These are phyloP conservation scores for Fusarium bactridioides DNA, from an alignment of 2,329 filamentous ascomycete species.

Conservation along the genomic window DNA sequence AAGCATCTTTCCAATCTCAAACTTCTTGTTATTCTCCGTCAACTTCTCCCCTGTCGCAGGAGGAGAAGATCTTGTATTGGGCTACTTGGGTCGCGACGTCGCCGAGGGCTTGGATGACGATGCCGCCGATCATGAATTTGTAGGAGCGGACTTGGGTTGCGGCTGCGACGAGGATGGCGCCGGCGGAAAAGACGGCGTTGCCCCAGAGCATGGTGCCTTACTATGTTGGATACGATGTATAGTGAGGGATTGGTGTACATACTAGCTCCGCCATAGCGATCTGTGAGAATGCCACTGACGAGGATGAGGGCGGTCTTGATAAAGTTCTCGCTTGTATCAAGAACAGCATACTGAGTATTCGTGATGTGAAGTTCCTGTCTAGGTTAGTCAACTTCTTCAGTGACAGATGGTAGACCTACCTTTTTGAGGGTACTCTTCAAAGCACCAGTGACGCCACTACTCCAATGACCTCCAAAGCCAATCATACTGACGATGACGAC, in stretches of 20 bases:
- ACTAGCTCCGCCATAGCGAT: constrained; percentile 65
- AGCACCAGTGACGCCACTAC: constrained; percentile 65
- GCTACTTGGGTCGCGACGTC: constrained; percentile 71
- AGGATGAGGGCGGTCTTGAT: constrained; percentile 66
- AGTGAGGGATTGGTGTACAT: background rate
- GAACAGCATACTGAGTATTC: constrained; percentile 65
- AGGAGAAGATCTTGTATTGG: constrained; percentile 71
- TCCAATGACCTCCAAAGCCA: constrained; percentile 68
- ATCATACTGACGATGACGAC: constrained; percentile 62
- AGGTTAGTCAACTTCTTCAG: background rate
- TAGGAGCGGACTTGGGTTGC: constrained; percentile 64
- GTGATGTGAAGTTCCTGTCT: constrained; percentile 62
- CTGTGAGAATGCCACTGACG: constrained; percentile 62
- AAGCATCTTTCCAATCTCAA: constrained; percentile 63
- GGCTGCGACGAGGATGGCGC: constrained; percentile 66
- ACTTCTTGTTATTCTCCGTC: constrained; percentile 66
- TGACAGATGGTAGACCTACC: constrained; percentile 18
- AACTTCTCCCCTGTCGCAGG: constrained; percentile 65
- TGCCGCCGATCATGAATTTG: constrained; percentile 67
- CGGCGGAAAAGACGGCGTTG: constrained; percentile 66
- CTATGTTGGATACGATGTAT: background rate
- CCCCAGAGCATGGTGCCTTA: constrained; percentile 64
- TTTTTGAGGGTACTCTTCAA: constrained; percentile 70
- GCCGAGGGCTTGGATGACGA: constrained; percentile 64
- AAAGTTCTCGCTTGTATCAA: constrained; percentile 69